Conservation (phyloP, 768 basidiomycete genomes). For the Auricularia heimuer region DNA sequence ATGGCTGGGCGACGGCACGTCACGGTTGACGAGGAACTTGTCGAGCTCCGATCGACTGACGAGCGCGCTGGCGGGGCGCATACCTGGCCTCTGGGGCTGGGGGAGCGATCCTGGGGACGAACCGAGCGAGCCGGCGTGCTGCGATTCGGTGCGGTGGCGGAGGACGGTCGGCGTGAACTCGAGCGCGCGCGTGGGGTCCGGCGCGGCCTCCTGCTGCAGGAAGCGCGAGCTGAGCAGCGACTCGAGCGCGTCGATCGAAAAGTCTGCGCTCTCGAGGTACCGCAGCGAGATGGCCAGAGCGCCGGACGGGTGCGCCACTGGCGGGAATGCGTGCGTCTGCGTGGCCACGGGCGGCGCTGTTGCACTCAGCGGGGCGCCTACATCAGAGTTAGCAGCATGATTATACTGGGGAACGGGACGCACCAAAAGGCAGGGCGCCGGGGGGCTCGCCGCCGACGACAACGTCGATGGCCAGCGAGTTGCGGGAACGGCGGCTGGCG, state of each 20-base stretch:
- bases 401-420: background rate
- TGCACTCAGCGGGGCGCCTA: constrained; percentile 32
- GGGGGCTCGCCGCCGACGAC: constrained; percentile 21
- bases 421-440: constrained; percentile 28
- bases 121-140: constrained; percentile 21
- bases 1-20: constrained; percentile 13
- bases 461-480: constrained; percentile 28
- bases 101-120: constrained; percentile 49
- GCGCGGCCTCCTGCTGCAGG: constrained; percentile 51
- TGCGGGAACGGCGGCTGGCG: constrained; percentile 35
- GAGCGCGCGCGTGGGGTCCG: constrained; percentile 64
- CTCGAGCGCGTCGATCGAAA: constrained; percentile 69
- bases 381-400: no score
- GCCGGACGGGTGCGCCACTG: constrained; percentile 61
- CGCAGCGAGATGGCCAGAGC: constrained; percentile 49
- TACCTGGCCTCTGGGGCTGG: constrained; percentile 26
- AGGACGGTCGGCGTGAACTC: constrained; percentile 8
- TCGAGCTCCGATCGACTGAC: constrained; percentile 23
- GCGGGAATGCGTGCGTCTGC: constrained; percentile 49
- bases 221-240: constrained; percentile 66
- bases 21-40: constrained; percentile 29
- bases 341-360: constrained; percentile 35
- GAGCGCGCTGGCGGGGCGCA: constrained; percentile 25
- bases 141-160: background rate
- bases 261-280: constrained; percentile 58